These are phyloP conservation scores for Elongisporangium senticosum DNA, from an alignment of 352 stramenopile genomes.

Conservation along the genomic window DNA sequence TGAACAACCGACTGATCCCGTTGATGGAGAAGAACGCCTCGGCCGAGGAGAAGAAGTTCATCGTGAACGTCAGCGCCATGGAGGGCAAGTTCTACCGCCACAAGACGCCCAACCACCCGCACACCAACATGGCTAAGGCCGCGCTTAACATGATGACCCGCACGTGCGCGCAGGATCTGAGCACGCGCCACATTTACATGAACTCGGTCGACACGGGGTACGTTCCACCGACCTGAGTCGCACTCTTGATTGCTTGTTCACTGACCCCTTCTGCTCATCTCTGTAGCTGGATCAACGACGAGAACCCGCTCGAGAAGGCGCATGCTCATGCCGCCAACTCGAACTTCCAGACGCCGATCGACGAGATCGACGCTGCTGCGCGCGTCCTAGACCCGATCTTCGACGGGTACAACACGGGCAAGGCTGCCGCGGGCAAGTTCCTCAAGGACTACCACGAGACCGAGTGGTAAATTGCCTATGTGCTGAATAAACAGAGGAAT, in stretches of 20 bases:
- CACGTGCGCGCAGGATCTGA: slow-evolving; percentile 93
- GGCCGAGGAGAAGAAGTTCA: slow-evolving; percentile 77
- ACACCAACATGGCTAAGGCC: slow-evolving; percentile 98
- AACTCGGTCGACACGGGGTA: slow-evolving; percentile 96
- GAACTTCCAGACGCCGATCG: slow-evolving; percentile 96
- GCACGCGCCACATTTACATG: slow-evolving; percentile 95
- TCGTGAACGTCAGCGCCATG: slow-evolving; percentile 98
- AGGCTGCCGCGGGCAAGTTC: slow-evolving; percentile 74
- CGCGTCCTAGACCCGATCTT: slow-evolving; percentile 96
- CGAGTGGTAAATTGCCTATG: slow-evolving; percentile 74
- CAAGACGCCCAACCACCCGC: slow-evolving; percentile 96
- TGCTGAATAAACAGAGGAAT: background rate
- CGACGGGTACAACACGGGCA: slow-evolving; percentile 68
- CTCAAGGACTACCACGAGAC: slow-evolving; percentile 89
- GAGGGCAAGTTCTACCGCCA: slow-evolving; percentile 98
- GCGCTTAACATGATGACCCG: slow-evolving; percentile 98
- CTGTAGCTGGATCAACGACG: slow-evolving; percentile 96
- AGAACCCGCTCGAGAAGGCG: slow-evolving; percentile 94
- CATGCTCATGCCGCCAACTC: slow-evolving; percentile 88
- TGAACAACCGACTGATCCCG: slow-evolving; percentile 92
- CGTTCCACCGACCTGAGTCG: slow-evolving; percentile 11
- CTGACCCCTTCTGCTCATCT: slow-evolving; percentile 1
- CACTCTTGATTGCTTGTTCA: background rate
- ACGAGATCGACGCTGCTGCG: slow-evolving; percentile 95
- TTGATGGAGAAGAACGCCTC: slow-evolving; percentile 70